phyloP scores from a whole-genome alignment of 2,329 filamentous ascomycete species.

The Pseudogymnoascus sp. region DNA sequence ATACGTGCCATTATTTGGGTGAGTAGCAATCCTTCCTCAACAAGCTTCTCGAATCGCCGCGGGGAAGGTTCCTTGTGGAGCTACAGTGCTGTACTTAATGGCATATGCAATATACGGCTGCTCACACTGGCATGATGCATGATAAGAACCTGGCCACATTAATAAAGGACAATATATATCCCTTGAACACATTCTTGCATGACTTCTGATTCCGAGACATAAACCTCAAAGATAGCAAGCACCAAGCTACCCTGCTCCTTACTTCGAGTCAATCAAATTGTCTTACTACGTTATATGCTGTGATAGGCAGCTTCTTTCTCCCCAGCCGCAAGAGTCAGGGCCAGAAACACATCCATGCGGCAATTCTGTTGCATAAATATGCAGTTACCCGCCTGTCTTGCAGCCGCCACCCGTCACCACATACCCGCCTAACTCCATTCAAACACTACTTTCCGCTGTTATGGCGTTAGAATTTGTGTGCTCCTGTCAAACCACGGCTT shows the following conservation, averaged over 20 bases:
- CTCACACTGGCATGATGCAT: background rate
- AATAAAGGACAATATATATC: background rate
- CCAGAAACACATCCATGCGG: constrained; percentile 28
- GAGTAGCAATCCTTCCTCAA: constrained; percentile 22
- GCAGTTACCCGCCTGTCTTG: constrained; percentile 36
- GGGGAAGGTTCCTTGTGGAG: constrained; percentile 24
- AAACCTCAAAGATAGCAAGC: background rate
- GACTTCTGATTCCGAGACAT: background rate
- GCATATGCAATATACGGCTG: background rate
- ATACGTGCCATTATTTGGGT: constrained; percentile 24
- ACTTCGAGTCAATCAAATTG: constrained; percentile 45
- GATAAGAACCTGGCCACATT: background rate
- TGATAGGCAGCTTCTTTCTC: constrained; percentile 40
- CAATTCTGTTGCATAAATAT: constrained; percentile 30
- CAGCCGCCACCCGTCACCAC: constrained; percentile 24
- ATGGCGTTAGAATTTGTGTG: constrained; percentile 23
- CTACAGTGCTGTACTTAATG: background rate
- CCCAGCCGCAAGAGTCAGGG: constrained; percentile 28
- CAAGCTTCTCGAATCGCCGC: constrained; percentile 35
- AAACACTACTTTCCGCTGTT: constrained; percentile 27
- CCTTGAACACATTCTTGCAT: background rate
- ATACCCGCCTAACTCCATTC: constrained; percentile 22
- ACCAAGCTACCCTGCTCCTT: constrained; percentile 19
- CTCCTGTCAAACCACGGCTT: constrained; percentile 27
- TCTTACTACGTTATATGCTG: constrained; percentile 29